A percentile compares a stretch with the other conserved stretches of the same genome.
Evolutionary conservation across 805 yeast species (phyloP).

Genomic region (Lipomyces kockii): DNA sequence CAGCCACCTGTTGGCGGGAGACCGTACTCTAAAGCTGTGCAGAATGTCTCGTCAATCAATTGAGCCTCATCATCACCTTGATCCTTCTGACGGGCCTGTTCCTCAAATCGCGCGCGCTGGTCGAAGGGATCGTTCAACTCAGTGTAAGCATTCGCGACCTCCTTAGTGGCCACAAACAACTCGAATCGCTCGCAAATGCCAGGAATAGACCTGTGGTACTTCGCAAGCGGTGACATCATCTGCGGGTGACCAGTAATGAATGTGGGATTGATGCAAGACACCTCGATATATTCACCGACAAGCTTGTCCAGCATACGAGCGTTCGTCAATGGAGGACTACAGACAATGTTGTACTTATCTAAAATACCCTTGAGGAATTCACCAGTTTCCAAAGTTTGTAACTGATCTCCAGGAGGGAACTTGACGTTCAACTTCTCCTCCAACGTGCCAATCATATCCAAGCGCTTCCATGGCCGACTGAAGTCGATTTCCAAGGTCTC

Average conservation of each 20-base stretch:
- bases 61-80: conserved; percentile 99
- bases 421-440: conserved; percentile 84
- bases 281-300: conserved; percentile 92
- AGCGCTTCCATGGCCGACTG: conserved; percentile 97
- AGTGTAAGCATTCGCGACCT: conserved; percentile 96
- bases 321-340: conserved; percentile 90
- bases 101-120: conserved; percentile 96
- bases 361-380: conserved; percentile 82
- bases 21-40: conserved; percentile 97
- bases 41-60: conserved; percentile 92
- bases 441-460: conserved; percentile 94
- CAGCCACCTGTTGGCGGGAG: conserved; percentile 99
- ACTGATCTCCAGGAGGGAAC: conserved; percentile 94
- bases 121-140: conserved; percentile 99
- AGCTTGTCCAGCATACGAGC: conserved; percentile 98
- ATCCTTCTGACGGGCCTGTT: conserved; percentile 97
- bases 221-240: conserved; percentile 99
- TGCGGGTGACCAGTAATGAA: conserved; percentile 98
- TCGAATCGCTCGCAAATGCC: conserved; percentile 98
- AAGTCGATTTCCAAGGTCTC: conserved; percentile 77
- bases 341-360: conserved; percentile 79
- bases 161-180: conserved; percentile 98
- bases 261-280: conserved; percentile 92
- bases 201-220: conserved; percentile 87
- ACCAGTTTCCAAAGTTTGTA: conserved; percentile 93